Conservation (phyloP, 164 flowering plant genomes). For the Dillenia turbinata region DNA sequence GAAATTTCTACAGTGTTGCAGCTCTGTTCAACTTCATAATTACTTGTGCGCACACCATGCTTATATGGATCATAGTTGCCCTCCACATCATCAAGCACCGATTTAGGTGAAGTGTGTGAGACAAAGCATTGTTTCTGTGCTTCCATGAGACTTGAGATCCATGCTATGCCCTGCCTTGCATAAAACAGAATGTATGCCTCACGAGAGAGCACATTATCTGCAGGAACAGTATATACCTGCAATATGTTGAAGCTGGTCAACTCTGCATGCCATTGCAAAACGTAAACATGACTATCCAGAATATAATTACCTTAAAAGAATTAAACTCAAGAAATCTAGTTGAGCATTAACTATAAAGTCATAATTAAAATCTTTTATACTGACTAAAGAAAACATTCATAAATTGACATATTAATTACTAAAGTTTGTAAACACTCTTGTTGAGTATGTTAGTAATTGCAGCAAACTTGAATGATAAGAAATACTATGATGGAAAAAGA, state of each 20-base stretch:
- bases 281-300: too few species aligned
- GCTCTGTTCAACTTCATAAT: constrained; percentile 8
- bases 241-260: not conserved
- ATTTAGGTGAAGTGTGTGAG: constrained; percentile 45
- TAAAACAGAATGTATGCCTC: constrained; percentile 88
- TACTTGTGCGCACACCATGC: not conserved
- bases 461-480: too few species aligned
- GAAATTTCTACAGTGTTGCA: not conserved
- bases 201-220: constrained; percentile 50
- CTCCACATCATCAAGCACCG: constrained; percentile 51
- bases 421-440: too few species aligned
- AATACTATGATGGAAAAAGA: too few species aligned
- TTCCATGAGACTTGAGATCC: constrained; percentile 65
- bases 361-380: too few species aligned
- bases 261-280: too few species aligned
- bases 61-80: constrained; percentile 10
- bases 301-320: too few species aligned
- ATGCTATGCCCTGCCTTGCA: constrained; percentile 62
- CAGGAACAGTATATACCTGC: constrained; percentile 40
- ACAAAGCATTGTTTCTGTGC: constrained; percentile 13
- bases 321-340: too few species aligned
- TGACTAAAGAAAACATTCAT: too few species aligned
- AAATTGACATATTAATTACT: too few species aligned
- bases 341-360: too few species aligned
- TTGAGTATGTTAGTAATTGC: too few species aligned